Conservation (phyloP, 495 filamentous ascomycete species). For the Talaromyces ruber region DNA sequence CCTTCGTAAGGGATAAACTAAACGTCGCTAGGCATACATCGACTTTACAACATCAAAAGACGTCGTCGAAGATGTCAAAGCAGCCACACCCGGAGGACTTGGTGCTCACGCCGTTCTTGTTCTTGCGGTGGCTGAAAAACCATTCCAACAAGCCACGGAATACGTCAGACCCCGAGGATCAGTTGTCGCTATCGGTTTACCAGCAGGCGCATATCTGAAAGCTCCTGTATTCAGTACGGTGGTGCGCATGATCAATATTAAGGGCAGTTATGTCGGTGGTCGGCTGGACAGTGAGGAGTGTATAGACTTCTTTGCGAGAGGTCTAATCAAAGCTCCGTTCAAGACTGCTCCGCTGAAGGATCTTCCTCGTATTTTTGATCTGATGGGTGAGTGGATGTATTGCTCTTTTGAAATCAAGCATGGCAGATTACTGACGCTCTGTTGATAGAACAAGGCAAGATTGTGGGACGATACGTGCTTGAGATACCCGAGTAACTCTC, state of each 20-base stretch:
- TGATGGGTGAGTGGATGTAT: conserved; percentile 44
- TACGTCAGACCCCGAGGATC: conserved; percentile 74
- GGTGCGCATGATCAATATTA: conserved; percentile 83
- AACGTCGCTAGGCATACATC: conserved; percentile 44
- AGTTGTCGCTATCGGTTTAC: conserved; percentile 80
- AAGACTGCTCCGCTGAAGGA: conserved; percentile 74
- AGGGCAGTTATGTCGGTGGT: conserved; percentile 89
- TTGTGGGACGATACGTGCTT: conserved; percentile 83
- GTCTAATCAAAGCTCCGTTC: conserved; percentile 77
- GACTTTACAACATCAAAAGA: conserved; percentile 69
- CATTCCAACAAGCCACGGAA: conserved; percentile 86
- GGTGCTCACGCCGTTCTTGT: conserved; percentile 85
- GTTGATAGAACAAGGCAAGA: conserved; percentile 52
- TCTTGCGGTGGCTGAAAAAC: conserved; percentile 77
- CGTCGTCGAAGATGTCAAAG: conserved; percentile 75
- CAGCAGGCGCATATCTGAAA: conserved; percentile 64
- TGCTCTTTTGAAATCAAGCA: background rate
- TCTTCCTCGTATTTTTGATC: conserved; percentile 64
- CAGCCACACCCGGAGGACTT: conserved; percentile 63
- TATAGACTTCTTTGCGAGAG: conserved; percentile 76
- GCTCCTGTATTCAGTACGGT: conserved; percentile 85
- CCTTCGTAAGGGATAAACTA: background rate
- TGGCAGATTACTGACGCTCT: background rate
- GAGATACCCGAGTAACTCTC: conserved; percentile 40
- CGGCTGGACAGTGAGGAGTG: conserved; percentile 77